Conservation (phyloP, 2,329 filamentous ascomycete genomes). For the Didymella arachidicola region DNA sequence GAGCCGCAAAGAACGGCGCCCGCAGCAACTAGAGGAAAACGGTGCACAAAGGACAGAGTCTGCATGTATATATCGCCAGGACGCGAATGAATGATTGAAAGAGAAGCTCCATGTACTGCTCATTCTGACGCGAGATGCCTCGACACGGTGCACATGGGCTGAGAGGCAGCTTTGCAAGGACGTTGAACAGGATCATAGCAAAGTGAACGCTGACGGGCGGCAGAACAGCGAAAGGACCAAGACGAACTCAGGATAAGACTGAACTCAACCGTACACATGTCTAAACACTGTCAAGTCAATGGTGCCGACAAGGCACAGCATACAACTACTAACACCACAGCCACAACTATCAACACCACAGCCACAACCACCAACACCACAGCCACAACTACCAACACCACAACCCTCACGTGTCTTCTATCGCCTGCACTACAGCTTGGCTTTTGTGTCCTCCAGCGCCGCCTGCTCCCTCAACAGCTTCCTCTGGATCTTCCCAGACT, state of each 20-base stretch:
- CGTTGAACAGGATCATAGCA: background rate
- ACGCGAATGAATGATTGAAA: background rate
- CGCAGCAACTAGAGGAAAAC: constrained; percentile 75
- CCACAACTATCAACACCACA: too few species aligned
- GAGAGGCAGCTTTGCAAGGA: background rate
- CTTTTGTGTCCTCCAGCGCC: constrained; percentile 36
- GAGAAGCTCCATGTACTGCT: background rate
- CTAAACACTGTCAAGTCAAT: too few species aligned
- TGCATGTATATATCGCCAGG: constrained; percentile 46
- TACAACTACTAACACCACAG: background rate
- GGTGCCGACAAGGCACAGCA: background rate
- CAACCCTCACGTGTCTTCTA: background rate
- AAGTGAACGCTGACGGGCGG: background rate
- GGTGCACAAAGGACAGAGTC: background rate
- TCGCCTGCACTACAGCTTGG: constrained; percentile 37
- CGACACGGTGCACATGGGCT: background rate
- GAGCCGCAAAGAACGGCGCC: constrained; percentile 81
- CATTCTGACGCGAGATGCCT: background rate
- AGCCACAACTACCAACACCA: too few species aligned
- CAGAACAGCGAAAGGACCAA: background rate
- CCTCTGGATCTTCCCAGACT: constrained; percentile 72
- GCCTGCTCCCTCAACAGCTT: constrained; percentile 67
- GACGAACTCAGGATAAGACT: background rate
- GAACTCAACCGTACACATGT: background rate
- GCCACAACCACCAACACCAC: too few species aligned